Evolutionary conservation across 2,329 filamentous ascomycete genomes (phyloP), one percentile per base, ranked within the genome.

Genomic region (Thelonectria discophora): DNA sequence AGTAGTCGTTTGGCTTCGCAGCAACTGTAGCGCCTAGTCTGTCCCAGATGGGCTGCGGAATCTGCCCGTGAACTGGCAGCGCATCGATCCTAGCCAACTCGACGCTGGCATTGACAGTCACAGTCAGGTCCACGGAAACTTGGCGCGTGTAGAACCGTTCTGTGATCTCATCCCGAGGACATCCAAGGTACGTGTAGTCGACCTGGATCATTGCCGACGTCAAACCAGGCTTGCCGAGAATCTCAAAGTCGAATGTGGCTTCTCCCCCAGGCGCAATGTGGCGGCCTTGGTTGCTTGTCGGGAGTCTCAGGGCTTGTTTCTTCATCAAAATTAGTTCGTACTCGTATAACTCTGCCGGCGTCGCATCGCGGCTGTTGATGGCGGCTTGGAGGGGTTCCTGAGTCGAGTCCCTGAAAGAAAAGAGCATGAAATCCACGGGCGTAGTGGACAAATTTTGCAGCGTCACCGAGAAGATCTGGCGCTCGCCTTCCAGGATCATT

Each of bases 401-500:
- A 0, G 93, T 94, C 1, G 93, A 96, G 77, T 97, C 93, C 68
- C 93, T 89, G 74, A 97, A 97, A 0, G 92, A 94, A 62, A 97
- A 93, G 24, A 95, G 83, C 37, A 97, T 80, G 57, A 98, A 89
- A 72, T 97, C 92, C 1, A 92, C 92, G 1, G 92, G 82, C 2
- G 90, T 93, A 1, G 82, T 80, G 1, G 93, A 95, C 9, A 87
- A 81, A 67, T 99, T 99, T 67, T 90, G 86, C 13, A 98, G 79
- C 0, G 90, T 94, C 15, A 97, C 84, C 0, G 86, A 89, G 72
- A 98, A 96, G 1, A 82, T 81, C 68, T 88, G 89, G 20, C 85
- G 86, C 76, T 99, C 94, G 45, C 95, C 95, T 78, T 98, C 94
- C 6, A 99, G 82, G 11, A 99, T 85, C 93, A 97, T 97, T 37